phyloP scores from a whole-genome alignment of 805 yeast genomes.

The Brettanomyces naardenensis region DNA sequence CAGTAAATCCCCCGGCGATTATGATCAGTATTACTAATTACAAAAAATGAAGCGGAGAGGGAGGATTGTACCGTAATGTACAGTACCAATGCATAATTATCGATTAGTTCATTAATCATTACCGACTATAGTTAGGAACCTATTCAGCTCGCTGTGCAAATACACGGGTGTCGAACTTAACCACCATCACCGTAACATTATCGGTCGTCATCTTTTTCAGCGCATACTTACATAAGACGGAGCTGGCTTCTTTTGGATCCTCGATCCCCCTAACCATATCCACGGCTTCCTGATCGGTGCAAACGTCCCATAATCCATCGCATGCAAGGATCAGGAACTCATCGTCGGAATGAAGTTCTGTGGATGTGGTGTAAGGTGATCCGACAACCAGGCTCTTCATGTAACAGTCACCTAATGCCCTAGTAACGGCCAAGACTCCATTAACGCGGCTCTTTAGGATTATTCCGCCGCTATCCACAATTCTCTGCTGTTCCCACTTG shows the following conservation, averaged over 20 bases:
- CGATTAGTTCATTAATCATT: background rate
- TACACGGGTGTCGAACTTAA: constrained; percentile 42
- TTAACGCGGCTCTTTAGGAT: constrained; percentile 88
- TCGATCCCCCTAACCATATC: constrained; percentile 47
- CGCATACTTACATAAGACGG: constrained; percentile 62
- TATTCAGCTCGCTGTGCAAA: no score
- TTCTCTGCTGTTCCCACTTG: constrained; percentile 63
- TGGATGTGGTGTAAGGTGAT: constrained; percentile 85
- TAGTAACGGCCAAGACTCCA: constrained; percentile 90
- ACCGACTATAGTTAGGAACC: background rate
- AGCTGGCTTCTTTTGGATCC: constrained; percentile 63
- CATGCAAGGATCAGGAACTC: constrained; percentile 86
- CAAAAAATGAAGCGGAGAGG: no score
- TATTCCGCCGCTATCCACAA: constrained; percentile 74
- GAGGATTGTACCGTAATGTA: no score
- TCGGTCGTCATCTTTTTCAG: constrained; percentile 77
- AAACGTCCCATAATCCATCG: constrained; percentile 96
- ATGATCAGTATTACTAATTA: no score
- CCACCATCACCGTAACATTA: constrained; percentile 90
- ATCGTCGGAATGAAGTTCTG: constrained; percentile 59
- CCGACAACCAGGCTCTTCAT: constrained; percentile 87
- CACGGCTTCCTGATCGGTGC: constrained; percentile 79
- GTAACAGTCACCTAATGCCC: constrained; percentile 90
- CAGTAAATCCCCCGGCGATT: no score
- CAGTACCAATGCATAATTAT: background rate